Evolutionary conservation across 192 early-diverging fungal genomes (phyloP), one percentile per base, ranked within the genome.

Genomic region (Gigaspora rosea): DNA sequence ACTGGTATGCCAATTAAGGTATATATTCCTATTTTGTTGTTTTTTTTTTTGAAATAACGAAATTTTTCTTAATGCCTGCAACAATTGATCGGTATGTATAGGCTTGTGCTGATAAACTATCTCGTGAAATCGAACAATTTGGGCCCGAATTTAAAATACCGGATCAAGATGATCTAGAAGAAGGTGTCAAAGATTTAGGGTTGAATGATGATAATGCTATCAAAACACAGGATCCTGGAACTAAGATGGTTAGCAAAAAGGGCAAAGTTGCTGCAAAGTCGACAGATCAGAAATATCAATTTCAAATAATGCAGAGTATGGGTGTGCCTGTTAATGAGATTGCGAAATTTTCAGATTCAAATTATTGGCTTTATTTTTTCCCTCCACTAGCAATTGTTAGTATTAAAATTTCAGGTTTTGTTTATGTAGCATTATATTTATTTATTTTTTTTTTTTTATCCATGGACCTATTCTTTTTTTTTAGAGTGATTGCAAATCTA

Each of bases 1-100:
- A 98, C 98, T 10, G 98, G 98, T 56, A 99, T 99, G 98, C 98
- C 98, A 36, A 99, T 99, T 87, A 97, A 95, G 87, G 93, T 94
- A 74, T 41, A 41, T 41, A 32, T 8, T 35, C 16, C 6, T 12
- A 22, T 71, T 47, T 50, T 51, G 8, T 9, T 47, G 52, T 16
- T 20, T 15, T 20, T 68, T 2, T 8, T 49, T 35, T 41, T 41
- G 36, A 41, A 41, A 41, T 41, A 41, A 41, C 7, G 41, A 41
- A 7, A 1, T 41, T 41, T 41, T 2, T 7, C 41, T 41, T 41
- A 41, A 41, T 41, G 7, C 7, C 41, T 41, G 41, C 3, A 41
- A 41, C 41, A 41, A 41, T 41, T 41, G 7, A 41, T 41, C 7
- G 41, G 41, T 41, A 41, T 6, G 7, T 41, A 41, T 82, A 95